Base-by-base conservation (phyloP, 2,329 filamentous ascomycete species). In the Elsinoe australis region DNA sequence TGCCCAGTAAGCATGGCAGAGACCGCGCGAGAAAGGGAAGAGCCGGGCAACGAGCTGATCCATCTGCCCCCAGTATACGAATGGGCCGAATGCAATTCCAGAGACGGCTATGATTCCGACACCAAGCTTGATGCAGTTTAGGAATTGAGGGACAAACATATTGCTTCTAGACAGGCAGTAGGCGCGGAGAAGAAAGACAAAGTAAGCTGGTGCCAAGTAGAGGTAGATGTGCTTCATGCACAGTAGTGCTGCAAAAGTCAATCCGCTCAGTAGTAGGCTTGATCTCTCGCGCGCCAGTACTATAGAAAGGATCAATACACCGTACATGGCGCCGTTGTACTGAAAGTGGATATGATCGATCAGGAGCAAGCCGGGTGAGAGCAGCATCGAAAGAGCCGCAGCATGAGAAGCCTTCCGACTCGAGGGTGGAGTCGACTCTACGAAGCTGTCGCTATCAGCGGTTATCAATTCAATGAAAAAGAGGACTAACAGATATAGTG, bases 261-360 rank as follows among this genome's bases (percentile, higher is more conserved):
- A 70, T 0, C 88, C 92, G 57, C 88, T 92, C 36, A 73, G 71
- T 9, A 96, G 74, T 26, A 92, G 71, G 0, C 85, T 85, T 8
- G 83, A 83, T 60, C 78, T 79, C 57, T 82, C 79, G 44, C 87
- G 81, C 5, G 88, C 87, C 51, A 94, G 70, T 1, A 94, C 84
- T 39, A 98, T 75, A 2, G 92, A 96, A 47, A 90, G 73, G 29
- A 96, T 78, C 44, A 98, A 72, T 34, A 96, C 71, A 29, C 92
- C 92, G 64, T 96, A 98, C 68, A 98, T 80, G 68, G 89, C 88
- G 32, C 92, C 90, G 70, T 98, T 98, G 71, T 98, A 98, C 71
- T 98, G 92, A 66, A 98, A 98, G 66, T 95, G 89, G 55, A 95
- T 90, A 64, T 98, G 92, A 62, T 98, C 92, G 64, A 98, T 96